phyloP scores from a whole-genome alignment of 2,329 filamentous ascomycete genomes.

The Lecanicillium sp. region DNA sequence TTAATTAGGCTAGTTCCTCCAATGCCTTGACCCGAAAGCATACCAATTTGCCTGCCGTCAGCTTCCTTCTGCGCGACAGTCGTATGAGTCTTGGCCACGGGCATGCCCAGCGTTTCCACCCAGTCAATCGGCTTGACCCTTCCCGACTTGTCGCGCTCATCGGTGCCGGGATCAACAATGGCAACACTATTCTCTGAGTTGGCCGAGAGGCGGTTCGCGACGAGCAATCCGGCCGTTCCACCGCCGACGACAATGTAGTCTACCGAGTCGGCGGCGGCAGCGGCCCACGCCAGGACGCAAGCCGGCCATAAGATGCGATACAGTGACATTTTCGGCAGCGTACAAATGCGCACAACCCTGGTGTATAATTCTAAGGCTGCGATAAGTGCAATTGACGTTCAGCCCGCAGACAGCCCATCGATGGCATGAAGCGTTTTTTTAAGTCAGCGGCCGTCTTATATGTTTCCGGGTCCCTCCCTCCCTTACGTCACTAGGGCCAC shows the following conservation, averaged over 20 bases:
- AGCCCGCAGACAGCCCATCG: no score
- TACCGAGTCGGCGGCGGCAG: not conserved
- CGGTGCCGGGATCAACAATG: slow-evolving; percentile 28
- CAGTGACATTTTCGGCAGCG: no score
- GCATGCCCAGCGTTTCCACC: slow-evolving; percentile 16
- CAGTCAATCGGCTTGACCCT: slow-evolving; percentile 22
- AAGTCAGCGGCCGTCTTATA: no score
- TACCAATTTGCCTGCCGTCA: slow-evolving; percentile 23
- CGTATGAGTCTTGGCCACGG: slow-evolving; percentile 27
- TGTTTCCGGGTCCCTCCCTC: no score
- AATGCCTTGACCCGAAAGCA: slow-evolving; percentile 27
- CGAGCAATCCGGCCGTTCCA: slow-evolving; percentile 53
- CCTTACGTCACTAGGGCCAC: no score
- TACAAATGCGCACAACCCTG: no score
- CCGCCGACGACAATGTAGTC: slow-evolving; percentile 59
- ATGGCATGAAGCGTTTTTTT: no score
- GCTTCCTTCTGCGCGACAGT: slow-evolving; percentile 22
- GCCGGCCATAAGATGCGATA: not conserved
- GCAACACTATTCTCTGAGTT: slow-evolving; percentile 18
- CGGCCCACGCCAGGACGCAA: not conserved
- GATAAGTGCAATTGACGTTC: no score
- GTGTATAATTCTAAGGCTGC: no score
- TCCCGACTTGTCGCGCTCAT: slow-evolving; percentile 24
- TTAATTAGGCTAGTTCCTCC: slow-evolving; percentile 34
- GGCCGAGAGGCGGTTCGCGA: slow-evolving; percentile 40